Evolutionary conservation across 1,284 basidiomycete species (phyloP).

Genomic region (Flammula alnicola): DNA sequence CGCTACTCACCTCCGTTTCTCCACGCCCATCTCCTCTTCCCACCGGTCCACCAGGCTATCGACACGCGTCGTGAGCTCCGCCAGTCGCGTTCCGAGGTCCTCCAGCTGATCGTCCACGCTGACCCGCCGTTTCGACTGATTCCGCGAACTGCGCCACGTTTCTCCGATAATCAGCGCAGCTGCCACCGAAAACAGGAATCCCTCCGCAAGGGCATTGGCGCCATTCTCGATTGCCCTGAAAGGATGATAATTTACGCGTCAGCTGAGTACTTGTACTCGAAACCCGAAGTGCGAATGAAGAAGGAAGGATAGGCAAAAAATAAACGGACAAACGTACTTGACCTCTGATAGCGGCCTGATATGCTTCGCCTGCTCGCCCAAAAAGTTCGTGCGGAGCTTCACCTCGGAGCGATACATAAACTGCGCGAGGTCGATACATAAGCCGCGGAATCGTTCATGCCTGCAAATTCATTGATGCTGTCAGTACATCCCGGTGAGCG

Average conservation of each 20-base stretch:
- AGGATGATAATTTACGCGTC: too few relatives aligned
- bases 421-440: constrained; percentile 84
- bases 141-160: constrained; percentile 77
- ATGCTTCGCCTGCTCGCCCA: constrained; percentile 79
- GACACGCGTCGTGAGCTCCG: constrained; percentile 50
- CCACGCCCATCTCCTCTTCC: constrained; percentile 48
- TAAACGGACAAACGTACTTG: constrained; percentile 51
- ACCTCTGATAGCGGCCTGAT: constrained; percentile 86
- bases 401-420: constrained; percentile 81
- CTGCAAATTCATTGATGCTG: too few relatives aligned
- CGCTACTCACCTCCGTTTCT: constrained; percentile 49
- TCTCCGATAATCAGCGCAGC: constrained; percentile 80
- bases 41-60: constrained; percentile 49
- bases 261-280: too few relatives aligned
- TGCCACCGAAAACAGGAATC: constrained; percentile 85
- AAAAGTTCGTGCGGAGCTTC: constrained; percentile 75
- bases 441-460: constrained; percentile 75
- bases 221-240: constrained; percentile 91
- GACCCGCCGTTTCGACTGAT: constrained; percentile 74
- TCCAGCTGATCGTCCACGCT: constrained; percentile 77
- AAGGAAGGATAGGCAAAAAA: background rate
- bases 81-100: constrained; percentile 52
- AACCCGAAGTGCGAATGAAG: too few relatives aligned
- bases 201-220: constrained; percentile 84
- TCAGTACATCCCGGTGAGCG: too few relatives aligned